phyloP scores from a whole-genome alignment of 176 grass and related monocot species.

The Avena insularis region DNA sequence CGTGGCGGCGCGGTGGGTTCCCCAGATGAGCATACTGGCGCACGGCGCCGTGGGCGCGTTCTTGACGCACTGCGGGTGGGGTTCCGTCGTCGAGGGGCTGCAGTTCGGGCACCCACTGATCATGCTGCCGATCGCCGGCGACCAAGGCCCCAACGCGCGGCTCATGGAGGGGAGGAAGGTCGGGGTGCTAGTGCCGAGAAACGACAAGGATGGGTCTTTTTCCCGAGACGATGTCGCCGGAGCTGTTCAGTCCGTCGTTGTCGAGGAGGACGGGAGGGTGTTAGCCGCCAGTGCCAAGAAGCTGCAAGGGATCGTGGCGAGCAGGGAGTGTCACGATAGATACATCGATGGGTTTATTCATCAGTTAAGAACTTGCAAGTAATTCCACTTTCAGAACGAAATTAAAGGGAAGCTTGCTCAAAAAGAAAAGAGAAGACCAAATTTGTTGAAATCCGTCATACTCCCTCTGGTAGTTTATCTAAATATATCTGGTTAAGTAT shows the following conservation, averaged over 20 bases:
- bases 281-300: not conserved
- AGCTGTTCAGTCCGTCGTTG: not conserved
- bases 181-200: not conserved
- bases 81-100: slow-evolving; percentile 25
- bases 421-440: too few species aligned
- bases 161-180: slow-evolving; percentile 22
- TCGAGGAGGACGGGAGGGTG: not conserved
- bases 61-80: slow-evolving; percentile 71
- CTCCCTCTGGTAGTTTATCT: too few species aligned
- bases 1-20: not conserved
- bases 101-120: not conserved
- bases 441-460: too few species aligned
- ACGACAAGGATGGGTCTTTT: not conserved
- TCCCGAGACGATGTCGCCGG: not conserved
- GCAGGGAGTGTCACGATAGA: not conserved
- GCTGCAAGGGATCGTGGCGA: not conserved
- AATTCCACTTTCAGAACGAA: too few species aligned
- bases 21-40: not conserved
- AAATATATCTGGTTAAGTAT: too few species aligned
- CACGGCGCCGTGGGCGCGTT: slow-evolving; percentile 56
- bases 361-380: not conserved
- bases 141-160: slow-evolving; percentile 24
- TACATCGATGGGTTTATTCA: not conserved
- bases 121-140: slow-evolving; percentile 14
- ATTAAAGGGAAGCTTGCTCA: too few species aligned